Base-by-base conservation (phyloP, 192 early-diverging fungal genomes). In the Coemansia sp. region DNA sequence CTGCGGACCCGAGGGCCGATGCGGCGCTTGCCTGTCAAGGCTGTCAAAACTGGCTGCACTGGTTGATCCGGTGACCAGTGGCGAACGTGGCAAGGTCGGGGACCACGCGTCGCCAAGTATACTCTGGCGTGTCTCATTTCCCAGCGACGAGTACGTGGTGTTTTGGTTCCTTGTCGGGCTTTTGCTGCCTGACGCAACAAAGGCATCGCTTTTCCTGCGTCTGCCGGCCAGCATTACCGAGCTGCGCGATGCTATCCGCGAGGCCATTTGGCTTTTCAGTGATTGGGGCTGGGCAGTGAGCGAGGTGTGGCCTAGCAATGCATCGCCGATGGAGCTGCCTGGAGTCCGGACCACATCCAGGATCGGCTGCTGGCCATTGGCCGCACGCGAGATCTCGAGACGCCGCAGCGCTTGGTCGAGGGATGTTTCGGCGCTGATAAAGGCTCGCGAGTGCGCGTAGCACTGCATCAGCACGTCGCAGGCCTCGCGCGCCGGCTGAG, bases 401-500 rank as follows among this genome's bases (percentile, higher is more conserved):
- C 53, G 38, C 14, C 56, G 61, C 38, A 72, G 33, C 23, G 68
- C 62, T 52, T 60, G 48, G 45, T 72, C 68, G 18, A 72, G 48
- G 44, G 53, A 31, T 0, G 62, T 13, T 48, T 72, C 68, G 23
- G 23, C 36, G 0, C 44, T 53, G 29, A 65, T 50, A 38, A 72
- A 72, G 20, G 25, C 25, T 17, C 42, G 56, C 34, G 68, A 72
- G 31, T 67, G 70, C 38, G 60, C 63, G 14, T 74, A 74, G 51
- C 54, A 57, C 59, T 75, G 71, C 59, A 75, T 59, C 43, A 75
- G 38, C 22, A 56, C 51, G 28, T 98, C 94, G 31, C 94, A 85
- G 0, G 92, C 78, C 8, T 74, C 66, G 12, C 75, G 56, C 13
- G 91, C 92, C 6, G 77, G 51, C 19, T 64, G 47, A 7, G 89